Base-by-base conservation (phyloP, 371 early-diverging fungal genomes). In the Aphelidium insulamus region DNA sequence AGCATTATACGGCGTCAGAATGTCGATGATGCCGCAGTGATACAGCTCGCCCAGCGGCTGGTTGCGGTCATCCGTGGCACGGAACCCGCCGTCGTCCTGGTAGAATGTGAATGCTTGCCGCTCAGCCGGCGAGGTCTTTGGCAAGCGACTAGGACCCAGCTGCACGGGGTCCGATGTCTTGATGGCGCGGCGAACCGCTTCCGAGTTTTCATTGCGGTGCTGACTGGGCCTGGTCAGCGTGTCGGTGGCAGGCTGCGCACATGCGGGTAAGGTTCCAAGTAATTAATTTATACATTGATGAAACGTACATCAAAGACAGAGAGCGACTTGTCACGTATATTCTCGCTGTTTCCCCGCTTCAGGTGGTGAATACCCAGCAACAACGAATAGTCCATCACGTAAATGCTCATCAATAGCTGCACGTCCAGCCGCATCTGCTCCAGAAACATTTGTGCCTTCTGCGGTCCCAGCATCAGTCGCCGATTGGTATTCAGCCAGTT, bases 21-120 rank as follows among this genome's bases (percentile, higher is more conserved):
- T 90, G 44, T 95, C 95, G 34, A 95, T 92, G 33, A 92, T 68
- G 4, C 92, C 91, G 23, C 92, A 43, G 45, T 77, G 90, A 56
- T 91, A 91, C 5, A 91, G 55, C 29, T 70, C 60, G 29, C 69
- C 51, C 4, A 66, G 50, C 1, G 64, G 55, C 21, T 57, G 45
- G 50, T 83, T 64, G 18, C 49, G 30, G 28, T 62, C 67, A 44
- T 77, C 72, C 1, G 87, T 76, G 8, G 87, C 67, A 23, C 55
- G 52, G 39, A 77, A 73, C 2, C 95, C 95, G 29, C 92, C 94
- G 28, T 82, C 66, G 34, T 90, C 88, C 14, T 67, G 62, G 40
- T 85, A 84, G 49, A 88, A 88, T 26, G 76, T 49, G 37, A 75
- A 81, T 33, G 11, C 8, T 25, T 11, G 25, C 8, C 7, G 8